These are phyloP conservation scores for Russula earlei DNA, from an alignment of 768 basidiomycete species.

Conservation along the genomic window DNA sequence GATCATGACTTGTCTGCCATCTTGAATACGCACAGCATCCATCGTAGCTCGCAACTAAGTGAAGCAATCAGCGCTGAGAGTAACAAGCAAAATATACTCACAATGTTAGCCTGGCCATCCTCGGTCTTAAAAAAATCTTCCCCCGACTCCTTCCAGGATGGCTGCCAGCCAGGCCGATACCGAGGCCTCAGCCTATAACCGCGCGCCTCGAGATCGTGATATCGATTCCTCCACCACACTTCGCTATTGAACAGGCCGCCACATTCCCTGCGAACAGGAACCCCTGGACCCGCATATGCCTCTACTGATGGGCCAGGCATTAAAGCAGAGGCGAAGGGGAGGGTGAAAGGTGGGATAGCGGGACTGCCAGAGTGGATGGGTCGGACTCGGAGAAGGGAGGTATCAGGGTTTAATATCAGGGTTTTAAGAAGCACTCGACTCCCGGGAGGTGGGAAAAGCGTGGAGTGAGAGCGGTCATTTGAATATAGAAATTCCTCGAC, in stretches of 20 bases:
- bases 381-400: too few relatives aligned
- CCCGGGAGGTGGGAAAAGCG: too few relatives aligned
- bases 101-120: slow-evolving; percentile 6
- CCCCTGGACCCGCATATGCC: neutral
- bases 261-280: neutral
- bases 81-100: neutral
- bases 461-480: too few relatives aligned
- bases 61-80: neutral
- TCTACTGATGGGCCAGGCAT: neutral
- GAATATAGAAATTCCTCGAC: too few relatives aligned
- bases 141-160: neutral
- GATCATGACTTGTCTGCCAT: slow-evolving; percentile 17
- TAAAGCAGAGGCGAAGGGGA: neutral
- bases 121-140: slow-evolving; percentile 3
- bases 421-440: too few relatives aligned
- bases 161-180: slow-evolving; percentile 6
- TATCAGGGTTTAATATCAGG: too few relatives aligned
- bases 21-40: slow-evolving; percentile 16
- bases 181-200: slow-evolving; percentile 12
- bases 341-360: neutral
- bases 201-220: neutral
- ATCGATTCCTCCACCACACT: slow-evolving; percentile 9
- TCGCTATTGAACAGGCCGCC: slow-evolving; percentile 7
- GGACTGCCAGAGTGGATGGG: neutral
- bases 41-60: slow-evolving; percentile 7